A percentile compares a stretch with the other conserved stretches of the same genome.
phyloP scores from a whole-genome alignment of 2,329 filamentous ascomycete species.

The Epichloe gansuensis region DNA sequence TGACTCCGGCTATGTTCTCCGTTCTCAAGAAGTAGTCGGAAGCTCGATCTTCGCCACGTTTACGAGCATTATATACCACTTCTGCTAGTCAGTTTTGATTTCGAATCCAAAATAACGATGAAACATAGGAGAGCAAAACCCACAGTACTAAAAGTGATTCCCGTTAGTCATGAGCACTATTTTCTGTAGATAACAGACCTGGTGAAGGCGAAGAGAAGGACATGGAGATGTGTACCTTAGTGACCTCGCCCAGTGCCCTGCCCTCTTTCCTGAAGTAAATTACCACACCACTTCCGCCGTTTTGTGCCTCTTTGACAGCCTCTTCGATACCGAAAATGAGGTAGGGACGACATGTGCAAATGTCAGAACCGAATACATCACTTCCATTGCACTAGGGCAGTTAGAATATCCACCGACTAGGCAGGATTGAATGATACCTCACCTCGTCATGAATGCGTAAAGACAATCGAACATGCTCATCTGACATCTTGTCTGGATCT shows the following conservation, averaged over 20 bases:
- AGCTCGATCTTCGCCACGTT: slow-evolving; percentile 66
- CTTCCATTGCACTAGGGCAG: slow-evolving; percentile 70
- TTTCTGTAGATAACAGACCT: not conserved
- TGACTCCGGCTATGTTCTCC: slow-evolving; percentile 96
- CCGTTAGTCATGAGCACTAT: not conserved
- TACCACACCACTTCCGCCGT: slow-evolving; percentile 83
- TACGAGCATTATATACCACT: slow-evolving; percentile 67
- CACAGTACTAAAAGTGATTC: slow-evolving; percentile 31
- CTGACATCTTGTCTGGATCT: slow-evolving; percentile 85
- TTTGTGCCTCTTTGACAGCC: slow-evolving; percentile 92
- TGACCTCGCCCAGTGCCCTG: slow-evolving; percentile 85
- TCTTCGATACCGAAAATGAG: slow-evolving; percentile 96
- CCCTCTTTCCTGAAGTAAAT: slow-evolving; percentile 99
- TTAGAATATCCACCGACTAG: not conserved
- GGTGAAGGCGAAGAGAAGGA: not conserved
- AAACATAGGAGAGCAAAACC: slow-evolving; percentile 12
- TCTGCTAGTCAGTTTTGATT: slow-evolving; percentile 7
- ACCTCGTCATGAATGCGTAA: slow-evolving; percentile 66
- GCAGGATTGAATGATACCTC: slow-evolving; percentile 7
- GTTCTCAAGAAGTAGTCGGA: slow-evolving; percentile 94
- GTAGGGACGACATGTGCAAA: slow-evolving; percentile 92
- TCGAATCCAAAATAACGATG: slow-evolving; percentile 4
- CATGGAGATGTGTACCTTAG: slow-evolving; percentile 50
- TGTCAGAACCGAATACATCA: slow-evolving; percentile 95
- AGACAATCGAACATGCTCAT: slow-evolving; percentile 68